Evolutionary conservation across 164 flowering plant species (phyloP).

Genomic region (Macadamia integrifolia): DNA sequence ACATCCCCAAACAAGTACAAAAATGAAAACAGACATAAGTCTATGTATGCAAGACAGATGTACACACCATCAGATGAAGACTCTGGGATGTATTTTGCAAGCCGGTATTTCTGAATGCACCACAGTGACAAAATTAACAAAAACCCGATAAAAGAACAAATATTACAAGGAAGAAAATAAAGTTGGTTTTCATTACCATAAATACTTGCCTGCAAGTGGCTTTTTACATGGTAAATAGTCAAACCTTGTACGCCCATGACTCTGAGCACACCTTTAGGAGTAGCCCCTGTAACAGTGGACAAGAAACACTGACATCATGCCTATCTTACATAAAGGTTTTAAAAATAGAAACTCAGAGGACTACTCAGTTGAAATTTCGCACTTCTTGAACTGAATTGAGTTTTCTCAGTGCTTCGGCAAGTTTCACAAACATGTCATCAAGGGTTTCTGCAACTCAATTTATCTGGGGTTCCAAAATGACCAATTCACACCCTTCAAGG

Average conservation of each 20-base stretch:
- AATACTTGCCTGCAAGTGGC: constrained; percentile 83
- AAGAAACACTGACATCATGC: constrained; percentile 5
- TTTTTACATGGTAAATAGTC: constrained; percentile 95
- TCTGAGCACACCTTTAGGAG: constrained; percentile 95
- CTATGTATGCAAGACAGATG: background rate
- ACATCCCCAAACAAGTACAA: background rate
- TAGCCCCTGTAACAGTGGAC: constrained; percentile 55
- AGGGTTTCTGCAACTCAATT: background rate
- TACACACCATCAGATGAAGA: constrained; percentile 77
- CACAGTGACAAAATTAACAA: constrained; percentile 7
- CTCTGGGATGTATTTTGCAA: constrained; percentile 89
- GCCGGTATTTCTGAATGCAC: constrained; percentile 82
- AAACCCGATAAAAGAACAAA: background rate
- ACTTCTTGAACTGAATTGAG: no score
- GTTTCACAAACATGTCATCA: background rate
- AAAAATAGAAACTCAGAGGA: background rate
- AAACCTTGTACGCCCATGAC: constrained; percentile 91
- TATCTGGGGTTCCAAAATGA: background rate
- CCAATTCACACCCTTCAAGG: no score
- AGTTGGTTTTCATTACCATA: background rate
- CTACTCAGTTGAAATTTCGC: background rate
- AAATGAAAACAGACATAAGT: background rate
- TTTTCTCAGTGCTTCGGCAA: background rate
- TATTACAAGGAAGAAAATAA: background rate
- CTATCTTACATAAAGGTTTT: background rate